Evolutionary conservation across 768 basidiomycete genomes (phyloP).

Genomic region (Lactarius pseudohatsudake): DNA sequence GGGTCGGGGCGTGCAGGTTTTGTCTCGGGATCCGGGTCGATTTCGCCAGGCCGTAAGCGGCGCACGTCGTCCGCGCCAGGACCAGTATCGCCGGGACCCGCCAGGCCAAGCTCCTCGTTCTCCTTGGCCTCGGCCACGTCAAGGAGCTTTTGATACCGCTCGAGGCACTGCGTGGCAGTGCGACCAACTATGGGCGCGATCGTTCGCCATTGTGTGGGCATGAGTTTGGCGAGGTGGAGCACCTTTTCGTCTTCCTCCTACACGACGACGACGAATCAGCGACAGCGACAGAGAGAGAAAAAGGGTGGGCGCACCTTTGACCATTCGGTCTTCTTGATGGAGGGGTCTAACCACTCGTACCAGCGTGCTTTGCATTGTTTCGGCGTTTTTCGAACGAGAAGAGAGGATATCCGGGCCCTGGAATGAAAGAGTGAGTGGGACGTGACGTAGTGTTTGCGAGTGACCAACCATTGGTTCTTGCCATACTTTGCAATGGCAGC

Average conservation of each 20-base stretch:
- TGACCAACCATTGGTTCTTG: slow-evolving; percentile 84
- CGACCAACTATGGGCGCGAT: slow-evolving; percentile 98
- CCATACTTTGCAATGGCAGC: slow-evolving; percentile 98
- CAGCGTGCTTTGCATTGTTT: slow-evolving; percentile 99
- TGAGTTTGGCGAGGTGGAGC: slow-evolving; percentile 94
- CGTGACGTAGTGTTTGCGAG: not conserved
- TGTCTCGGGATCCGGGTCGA: slow-evolving; percentile 98
- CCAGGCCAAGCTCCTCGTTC: slow-evolving; percentile 88
- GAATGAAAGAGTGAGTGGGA: slow-evolving; percentile 16
- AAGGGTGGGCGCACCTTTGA: slow-evolving; percentile 68
- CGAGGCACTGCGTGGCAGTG: slow-evolving; percentile 96
- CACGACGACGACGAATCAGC: not conserved
- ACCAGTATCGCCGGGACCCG: slow-evolving; percentile 78
- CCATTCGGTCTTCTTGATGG: slow-evolving; percentile 99
- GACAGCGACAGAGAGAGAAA: not conserved
- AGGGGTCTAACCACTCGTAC: slow-evolving; percentile 99
- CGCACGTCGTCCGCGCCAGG: slow-evolving; percentile 94
- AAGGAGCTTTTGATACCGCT: slow-evolving; percentile 95
- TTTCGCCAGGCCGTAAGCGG: slow-evolving; percentile 89
- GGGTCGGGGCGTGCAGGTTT: slow-evolving; percentile 98
- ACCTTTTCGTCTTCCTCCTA: slow-evolving; percentile 99
- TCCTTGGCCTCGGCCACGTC: slow-evolving; percentile 98
- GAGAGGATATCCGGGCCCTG: slow-evolving; percentile 96
- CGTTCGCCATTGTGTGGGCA: slow-evolving; percentile 99
- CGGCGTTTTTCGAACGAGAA: slow-evolving; percentile 96